Conservation (phyloP, 2,329 filamentous ascomycete species). For the Hyphodiscus sp. region DNA sequence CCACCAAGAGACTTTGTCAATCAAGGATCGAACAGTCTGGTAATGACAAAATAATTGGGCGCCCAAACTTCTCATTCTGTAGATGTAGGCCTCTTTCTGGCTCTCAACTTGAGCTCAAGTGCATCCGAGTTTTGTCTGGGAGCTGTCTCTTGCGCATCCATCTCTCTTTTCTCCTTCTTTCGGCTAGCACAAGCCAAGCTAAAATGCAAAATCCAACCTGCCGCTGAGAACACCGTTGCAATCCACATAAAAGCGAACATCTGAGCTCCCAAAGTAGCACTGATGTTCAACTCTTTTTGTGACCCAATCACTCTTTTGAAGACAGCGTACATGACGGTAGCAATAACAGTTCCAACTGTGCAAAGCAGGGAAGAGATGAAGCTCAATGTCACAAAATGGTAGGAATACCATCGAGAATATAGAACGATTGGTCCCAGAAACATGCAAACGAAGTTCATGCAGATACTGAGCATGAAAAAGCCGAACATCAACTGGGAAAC, state of each 20-base stretch:
- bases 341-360: slow-evolving; percentile 64
- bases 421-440: slow-evolving; percentile 45
- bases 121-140: neutral
- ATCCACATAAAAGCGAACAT: slow-evolving; percentile 94
- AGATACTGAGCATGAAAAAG: slow-evolving; percentile 68
- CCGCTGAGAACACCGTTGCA: slow-evolving; percentile 56
- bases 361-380: slow-evolving; percentile 62
- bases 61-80: no score
- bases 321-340: slow-evolving; percentile 77
- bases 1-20: no score
- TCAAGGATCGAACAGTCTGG: no score
- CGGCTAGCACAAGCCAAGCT: slow-evolving; percentile 56
- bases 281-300: slow-evolving; percentile 69
- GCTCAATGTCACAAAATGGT: slow-evolving; percentile 62
- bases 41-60: no score
- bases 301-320: slow-evolving; percentile 70
- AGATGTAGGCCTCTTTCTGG: neutral
- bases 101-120: neutral
- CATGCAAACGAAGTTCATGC: slow-evolving; percentile 67
- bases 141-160: neutral
- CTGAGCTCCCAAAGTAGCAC: slow-evolving; percentile 57
- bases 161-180: slow-evolving; percentile 15
- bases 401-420: slow-evolving; percentile 49
- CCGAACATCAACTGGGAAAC: slow-evolving; percentile 84
- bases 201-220: slow-evolving; percentile 68